Evolutionary conservation across 192 early-diverging fungal genomes (phyloP).

Genomic region (Linderina pennispora): DNA sequence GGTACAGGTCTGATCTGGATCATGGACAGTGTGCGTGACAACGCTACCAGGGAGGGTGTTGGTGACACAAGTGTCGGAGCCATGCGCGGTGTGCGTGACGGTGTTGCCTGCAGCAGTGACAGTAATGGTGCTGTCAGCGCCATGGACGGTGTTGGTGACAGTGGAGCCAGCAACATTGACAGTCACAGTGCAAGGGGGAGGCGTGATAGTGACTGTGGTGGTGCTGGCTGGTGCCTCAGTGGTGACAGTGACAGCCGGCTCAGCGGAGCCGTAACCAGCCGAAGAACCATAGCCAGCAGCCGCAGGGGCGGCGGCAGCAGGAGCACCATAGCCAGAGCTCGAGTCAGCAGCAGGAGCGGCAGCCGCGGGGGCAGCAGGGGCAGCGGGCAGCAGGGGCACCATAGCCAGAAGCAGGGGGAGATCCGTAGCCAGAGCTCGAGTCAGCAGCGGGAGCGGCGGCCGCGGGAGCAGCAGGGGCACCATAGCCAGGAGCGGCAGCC

Average conservation of each 20-base stretch:
- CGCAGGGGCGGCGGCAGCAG: neutral
- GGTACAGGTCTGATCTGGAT: conserved; percentile 24
- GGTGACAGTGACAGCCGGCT: conserved; percentile 13
- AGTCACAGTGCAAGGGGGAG: conserved; percentile 10
- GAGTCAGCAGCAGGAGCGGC: conserved; percentile 1
- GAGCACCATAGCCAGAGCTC: conserved; percentile 12
- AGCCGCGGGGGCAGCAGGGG: neutral
- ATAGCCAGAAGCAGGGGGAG: conserved; percentile 10
- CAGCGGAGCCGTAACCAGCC: conserved; percentile 2
- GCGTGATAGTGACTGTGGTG: no score
- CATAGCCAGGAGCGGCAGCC: conserved; percentile 3
- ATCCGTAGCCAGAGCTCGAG: conserved; percentile 1
- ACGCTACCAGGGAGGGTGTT: conserved; percentile 17
- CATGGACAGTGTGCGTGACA: conserved; percentile 18
- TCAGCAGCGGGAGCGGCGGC: conserved; percentile 6
- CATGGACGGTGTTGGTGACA: conserved; percentile 16
- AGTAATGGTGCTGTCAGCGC: conserved; percentile 11
- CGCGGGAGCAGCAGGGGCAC: conserved; percentile 8
- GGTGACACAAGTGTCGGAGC: conserved; percentile 22
- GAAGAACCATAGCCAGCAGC: neutral
- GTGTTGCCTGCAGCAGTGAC: conserved; percentile 22
- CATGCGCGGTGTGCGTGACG: conserved; percentile 25
- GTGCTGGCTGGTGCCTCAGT: conserved; percentile 14
- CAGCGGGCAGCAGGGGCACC: conserved; percentile 1
- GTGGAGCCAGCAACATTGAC: conserved; percentile 20